phyloP scores from a whole-genome alignment of 176 grass and related monocot genomes.

The Poa pratensis region DNA sequence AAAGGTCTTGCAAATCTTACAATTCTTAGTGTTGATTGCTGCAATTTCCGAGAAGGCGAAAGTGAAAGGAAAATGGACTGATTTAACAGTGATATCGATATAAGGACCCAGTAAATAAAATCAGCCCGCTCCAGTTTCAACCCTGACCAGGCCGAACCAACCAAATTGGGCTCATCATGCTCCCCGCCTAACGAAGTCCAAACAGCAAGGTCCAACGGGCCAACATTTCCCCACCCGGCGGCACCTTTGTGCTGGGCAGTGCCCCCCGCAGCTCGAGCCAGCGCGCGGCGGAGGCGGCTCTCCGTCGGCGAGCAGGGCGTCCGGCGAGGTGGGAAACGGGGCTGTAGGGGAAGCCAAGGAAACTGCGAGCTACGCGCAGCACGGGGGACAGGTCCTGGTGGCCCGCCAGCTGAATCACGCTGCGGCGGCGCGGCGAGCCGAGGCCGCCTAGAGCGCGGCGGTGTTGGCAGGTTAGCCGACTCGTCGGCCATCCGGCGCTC shows the following conservation, averaged over 20 bases:
- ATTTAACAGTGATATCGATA: neutral
- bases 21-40: neutral
- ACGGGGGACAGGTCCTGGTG: neutral
- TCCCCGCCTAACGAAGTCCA: neutral
- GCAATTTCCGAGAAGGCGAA: neutral
- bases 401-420: neutral
- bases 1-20: neutral
- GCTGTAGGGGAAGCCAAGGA: neutral
- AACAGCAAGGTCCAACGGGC: neutral
- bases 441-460: neutral
- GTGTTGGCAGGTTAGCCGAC: neutral
- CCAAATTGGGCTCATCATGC: neutral
- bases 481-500: neutral
- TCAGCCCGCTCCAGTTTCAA: too few relatives aligned
- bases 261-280: neutral
- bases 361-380: neutral
- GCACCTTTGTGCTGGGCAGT: neutral
- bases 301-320: constrained; percentile 6
- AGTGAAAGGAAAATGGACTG: neutral
- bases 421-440: neutral
- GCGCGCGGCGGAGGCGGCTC: constrained; percentile 9
- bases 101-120: too few relatives aligned
- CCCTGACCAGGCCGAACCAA: too few relatives aligned
- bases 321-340: too few relatives aligned
- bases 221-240: neutral